Percentiles rank a stretch among this genome's conserved stretches.
Conservation (phyloP, 1,284 basidiomycete species). For the Pisolithus thermaeus region DNA sequence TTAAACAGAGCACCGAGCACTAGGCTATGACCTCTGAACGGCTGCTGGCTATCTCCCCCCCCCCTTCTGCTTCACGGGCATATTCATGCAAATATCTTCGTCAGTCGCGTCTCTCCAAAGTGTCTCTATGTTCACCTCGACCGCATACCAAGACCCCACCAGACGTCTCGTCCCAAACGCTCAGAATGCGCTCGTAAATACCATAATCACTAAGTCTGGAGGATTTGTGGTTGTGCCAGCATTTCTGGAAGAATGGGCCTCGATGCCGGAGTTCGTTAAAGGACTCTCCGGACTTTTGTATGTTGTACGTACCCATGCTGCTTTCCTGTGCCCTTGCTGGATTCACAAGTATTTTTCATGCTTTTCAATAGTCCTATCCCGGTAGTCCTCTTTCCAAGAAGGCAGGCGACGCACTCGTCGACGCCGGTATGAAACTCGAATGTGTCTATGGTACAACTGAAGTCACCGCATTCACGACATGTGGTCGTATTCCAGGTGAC, state of each 20-base stretch:
- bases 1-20: not conserved
- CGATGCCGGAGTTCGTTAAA: conserved; percentile 6
- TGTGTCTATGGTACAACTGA: conserved; percentile 21
- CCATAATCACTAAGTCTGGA: conserved; percentile 8
- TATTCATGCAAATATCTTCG: conserved; percentile 8
- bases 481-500: conserved; percentile 5
- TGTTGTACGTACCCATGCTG: conserved; percentile 12
- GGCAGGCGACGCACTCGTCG: conserved; percentile 16
- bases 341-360: not conserved
- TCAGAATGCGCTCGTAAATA: conserved; percentile 15
- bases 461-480: conserved; percentile 1
- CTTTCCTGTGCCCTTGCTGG: not conserved
- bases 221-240: conserved; percentile 13
- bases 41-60: conserved; percentile 13
- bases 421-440: conserved; percentile 15
- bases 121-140: conserved; percentile 14
- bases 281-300: conserved; percentile 7
- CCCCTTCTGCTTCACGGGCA: conserved; percentile 17
- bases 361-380: conserved; percentile 9
- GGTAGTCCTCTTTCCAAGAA: conserved; percentile 18
- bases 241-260: conserved; percentile 17
- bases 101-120: conserved; percentile 13
- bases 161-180: conserved; percentile 12
- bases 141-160: conserved; percentile 9
- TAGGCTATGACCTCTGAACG: conserved; percentile 1